These are phyloP conservation scores for Sugiyamaella neomexicana DNA, from an alignment of 1,139 yeast genomes.

Conservation along the genomic window DNA sequence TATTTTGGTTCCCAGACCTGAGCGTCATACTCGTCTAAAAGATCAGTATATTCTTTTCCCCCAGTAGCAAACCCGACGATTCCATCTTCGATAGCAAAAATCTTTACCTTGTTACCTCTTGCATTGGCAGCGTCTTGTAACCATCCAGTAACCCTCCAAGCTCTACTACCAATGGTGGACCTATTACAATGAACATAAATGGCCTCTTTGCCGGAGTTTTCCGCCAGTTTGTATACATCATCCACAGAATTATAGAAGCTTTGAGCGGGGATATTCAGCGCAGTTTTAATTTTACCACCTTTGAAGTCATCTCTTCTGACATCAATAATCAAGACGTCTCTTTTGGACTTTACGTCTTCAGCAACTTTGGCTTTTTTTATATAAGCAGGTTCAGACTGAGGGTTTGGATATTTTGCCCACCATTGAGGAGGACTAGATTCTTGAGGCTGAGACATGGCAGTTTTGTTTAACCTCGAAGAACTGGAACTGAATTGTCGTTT, in stretches of 20 bases:
- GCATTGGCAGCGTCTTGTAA: constrained; percentile 27
- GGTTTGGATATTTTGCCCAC: constrained; percentile 29
- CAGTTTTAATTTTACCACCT: constrained; percentile 33
- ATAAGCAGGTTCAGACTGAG: constrained; percentile 25
- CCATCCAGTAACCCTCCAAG: constrained; percentile 32
- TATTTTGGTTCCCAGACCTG: constrained; percentile 12
- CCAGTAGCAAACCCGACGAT: constrained; percentile 30
- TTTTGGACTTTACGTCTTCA: constrained; percentile 21
- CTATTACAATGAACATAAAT: constrained; percentile 30
- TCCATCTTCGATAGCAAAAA: constrained; percentile 30
- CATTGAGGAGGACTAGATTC: constrained; percentile 25
- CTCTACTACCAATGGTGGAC: constrained; percentile 27
- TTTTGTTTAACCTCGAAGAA: no score
- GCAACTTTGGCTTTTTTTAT: constrained; percentile 27
- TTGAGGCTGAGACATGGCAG: constrained; percentile 4
- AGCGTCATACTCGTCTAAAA: constrained; percentile 30
- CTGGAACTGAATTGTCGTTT: no score
- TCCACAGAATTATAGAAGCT: constrained; percentile 28
- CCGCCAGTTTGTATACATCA: constrained; percentile 28
- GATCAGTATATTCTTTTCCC: constrained; percentile 27
- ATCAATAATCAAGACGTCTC: constrained; percentile 28
- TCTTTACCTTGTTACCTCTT: constrained; percentile 24
- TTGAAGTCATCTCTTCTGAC: constrained; percentile 30
- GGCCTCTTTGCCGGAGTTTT: constrained; percentile 27
- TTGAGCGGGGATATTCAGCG: constrained; percentile 34